phyloP scores from a whole-genome alignment of 2,329 filamentous ascomycete genomes.

The Colletotrichum neosansevieriae region DNA sequence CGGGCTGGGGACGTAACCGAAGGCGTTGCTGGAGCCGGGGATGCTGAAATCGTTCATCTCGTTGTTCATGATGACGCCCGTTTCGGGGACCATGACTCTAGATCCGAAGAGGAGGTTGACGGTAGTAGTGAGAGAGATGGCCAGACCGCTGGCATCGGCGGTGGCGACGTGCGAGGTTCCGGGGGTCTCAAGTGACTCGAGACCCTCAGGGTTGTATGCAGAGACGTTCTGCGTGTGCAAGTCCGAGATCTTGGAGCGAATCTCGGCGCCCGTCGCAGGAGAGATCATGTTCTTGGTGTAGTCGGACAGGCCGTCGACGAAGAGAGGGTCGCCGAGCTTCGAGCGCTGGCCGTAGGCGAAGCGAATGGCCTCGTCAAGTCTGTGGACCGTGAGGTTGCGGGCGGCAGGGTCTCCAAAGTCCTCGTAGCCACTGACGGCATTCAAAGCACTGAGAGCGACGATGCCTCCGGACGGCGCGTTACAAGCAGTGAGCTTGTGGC shows the following conservation, averaged over 20 bases:
- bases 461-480: constrained; percentile 80
- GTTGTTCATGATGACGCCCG: constrained; percentile 79
- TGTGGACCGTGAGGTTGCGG: constrained; percentile 76
- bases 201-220: constrained; percentile 58
- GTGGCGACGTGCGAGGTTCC: constrained; percentile 77
- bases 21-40: constrained; percentile 76
- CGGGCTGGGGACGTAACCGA: constrained; percentile 80
- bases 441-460: constrained; percentile 79
- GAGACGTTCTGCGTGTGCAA: constrained; percentile 53
- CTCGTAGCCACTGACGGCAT: constrained; percentile 79
- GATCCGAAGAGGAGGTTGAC: constrained; percentile 86
- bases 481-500: constrained; percentile 75
- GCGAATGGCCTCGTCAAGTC: constrained; percentile 84
- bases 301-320: constrained; percentile 70
- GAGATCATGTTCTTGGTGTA: constrained; percentile 75
- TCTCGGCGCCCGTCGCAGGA: constrained; percentile 66
- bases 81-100: constrained; percentile 81
- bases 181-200: constrained; percentile 68
- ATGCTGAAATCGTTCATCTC: constrained; percentile 82
- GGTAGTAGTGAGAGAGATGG: constrained; percentile 83
- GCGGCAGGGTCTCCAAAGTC: constrained; percentile 68
- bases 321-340: constrained; percentile 81
- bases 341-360: constrained; percentile 84
- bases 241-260: constrained; percentile 60
- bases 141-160: constrained; percentile 77